Conservation (phyloP, 176 grass and related monocot genomes). For the Raddia guianensis region DNA sequence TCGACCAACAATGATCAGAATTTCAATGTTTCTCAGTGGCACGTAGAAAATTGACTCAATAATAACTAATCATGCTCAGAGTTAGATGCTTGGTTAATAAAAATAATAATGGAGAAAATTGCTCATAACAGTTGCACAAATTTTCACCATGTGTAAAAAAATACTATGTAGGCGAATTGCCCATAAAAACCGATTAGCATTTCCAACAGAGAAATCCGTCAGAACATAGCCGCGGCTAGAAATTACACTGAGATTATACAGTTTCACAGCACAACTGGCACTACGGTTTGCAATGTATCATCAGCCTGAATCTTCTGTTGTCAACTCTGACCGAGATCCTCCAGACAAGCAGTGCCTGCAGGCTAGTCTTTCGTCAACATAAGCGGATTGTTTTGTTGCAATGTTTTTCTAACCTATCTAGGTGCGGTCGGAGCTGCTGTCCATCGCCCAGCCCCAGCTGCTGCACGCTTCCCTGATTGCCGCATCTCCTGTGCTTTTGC, state of each 20-base stretch:
- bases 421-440: slow-evolving; percentile 36
- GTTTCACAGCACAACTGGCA: not conserved
- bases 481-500: slow-evolving; percentile 54
- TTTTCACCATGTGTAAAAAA: too few species aligned
- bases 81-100: too few species aligned
- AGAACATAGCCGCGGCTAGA: not conserved
- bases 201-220: not conserved
- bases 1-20: too few species aligned
- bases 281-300: not conserved
- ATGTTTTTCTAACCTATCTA: slow-evolving; percentile 10
- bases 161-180: too few species aligned
- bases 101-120: too few species aligned
- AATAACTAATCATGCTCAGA: too few species aligned
- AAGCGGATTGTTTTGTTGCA: not conserved
- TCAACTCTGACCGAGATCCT: not conserved
- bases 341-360: not conserved
- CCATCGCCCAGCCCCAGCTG: slow-evolving; percentile 59
- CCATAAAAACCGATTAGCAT: too few species aligned
- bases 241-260: slow-evolving; percentile 1
- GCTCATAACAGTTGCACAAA: too few species aligned
- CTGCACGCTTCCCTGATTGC: slow-evolving; percentile 42
- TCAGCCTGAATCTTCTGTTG: not conserved
- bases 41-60: too few species aligned
- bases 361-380: not conserved
- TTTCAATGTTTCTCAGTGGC: too few species aligned